Conservation (phyloP, 2,329 filamentous ascomycete species). For the Arachnopeziza araneosa region DNA sequence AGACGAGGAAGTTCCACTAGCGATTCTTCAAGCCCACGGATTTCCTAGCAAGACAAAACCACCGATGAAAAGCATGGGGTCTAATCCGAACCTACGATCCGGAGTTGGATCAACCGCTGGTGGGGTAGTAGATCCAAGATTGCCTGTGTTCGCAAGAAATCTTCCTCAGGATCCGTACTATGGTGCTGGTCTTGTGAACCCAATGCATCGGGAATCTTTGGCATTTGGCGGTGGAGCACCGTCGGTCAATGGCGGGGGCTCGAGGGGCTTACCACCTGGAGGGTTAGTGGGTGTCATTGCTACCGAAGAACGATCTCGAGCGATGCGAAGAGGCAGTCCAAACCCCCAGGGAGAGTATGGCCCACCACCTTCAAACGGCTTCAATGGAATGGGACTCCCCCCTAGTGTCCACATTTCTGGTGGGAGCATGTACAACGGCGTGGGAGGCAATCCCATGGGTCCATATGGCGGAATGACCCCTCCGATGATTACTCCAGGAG, state of each 20-base stretch:
- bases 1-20: conserved; percentile 83
- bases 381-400: conserved; percentile 30
- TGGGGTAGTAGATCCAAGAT: conserved; percentile 39
- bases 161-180: conserved; percentile 82
- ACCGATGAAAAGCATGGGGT: conserved; percentile 61
- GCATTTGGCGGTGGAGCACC: conserved; percentile 57
- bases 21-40: conserved; percentile 81
- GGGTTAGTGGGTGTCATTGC: conserved; percentile 86
- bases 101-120: conserved; percentile 51
- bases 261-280: conserved; percentile 52
- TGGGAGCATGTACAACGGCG: conserved; percentile 20
- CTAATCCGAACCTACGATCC: conserved; percentile 66
- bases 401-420: conserved; percentile 6
- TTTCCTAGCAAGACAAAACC: conserved; percentile 76
- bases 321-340: conserved; percentile 72
- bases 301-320: conserved; percentile 72
- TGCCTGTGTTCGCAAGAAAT: conserved; percentile 78
- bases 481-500: conserved; percentile 45
- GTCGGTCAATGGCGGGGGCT: conserved; percentile 34
- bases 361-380: conserved; percentile 28
- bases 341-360: conserved; percentile 50
- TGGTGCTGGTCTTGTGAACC: conserved; percentile 70
- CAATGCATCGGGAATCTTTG: conserved; percentile 67
- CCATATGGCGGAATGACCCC: conserved; percentile 28
- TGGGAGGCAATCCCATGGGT: conserved; percentile 30